Evolutionary conservation across 1,139 yeast genomes (phyloP), one percentile per base, ranked within the genome.

Genomic region (Kodamaea sp.): DNA sequence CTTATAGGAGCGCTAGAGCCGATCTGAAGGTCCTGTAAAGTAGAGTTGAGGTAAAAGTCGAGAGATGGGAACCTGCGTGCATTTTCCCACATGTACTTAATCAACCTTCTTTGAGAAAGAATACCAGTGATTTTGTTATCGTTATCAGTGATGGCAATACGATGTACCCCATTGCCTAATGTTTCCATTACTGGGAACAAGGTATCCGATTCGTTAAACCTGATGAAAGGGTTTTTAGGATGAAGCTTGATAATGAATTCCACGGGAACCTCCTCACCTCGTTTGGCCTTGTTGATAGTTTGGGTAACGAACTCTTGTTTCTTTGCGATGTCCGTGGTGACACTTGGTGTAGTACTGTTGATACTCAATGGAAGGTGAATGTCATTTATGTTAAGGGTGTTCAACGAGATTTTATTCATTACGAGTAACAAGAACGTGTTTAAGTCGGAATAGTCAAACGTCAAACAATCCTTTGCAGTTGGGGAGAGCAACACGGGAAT

Each of bases 391-490:
- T 51, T 60, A 58, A 55, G 62, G 25, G 70, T 75, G 15, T 47
- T 51, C 18, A 73, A 56, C 18, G 61, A 61, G 21, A 80, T 70
- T 50, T 80, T 82, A 48, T 88, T 85, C 70, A 86, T 70, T 15
- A 87, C 85, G 43, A 87, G 64, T 44, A 87, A 65, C 46, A 87
- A 66, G 57, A 88, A 89, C 8, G 97, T 82, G 53, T 87, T 89
- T 57, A 92, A 73, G 61, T 92, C 97, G 20, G 94, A 78, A 61
- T 88, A 92, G 60, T 92, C 97, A 60, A 92, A 92, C 1, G 96
- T 84, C 39, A 80, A 65, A 51, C 94, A 84, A 46, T 83, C 76
- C 28, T 54, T 45, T 36, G 51, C 52, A 27, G 55, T 50, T 5
- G 48, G 66, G 43, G 52, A 70, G 65, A 55, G 71, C 72, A 54